These are phyloP conservation scores for Amanita pseudoporphyria DNA, from an alignment of 768 basidiomycete genomes.

Conservation along the genomic window DNA sequence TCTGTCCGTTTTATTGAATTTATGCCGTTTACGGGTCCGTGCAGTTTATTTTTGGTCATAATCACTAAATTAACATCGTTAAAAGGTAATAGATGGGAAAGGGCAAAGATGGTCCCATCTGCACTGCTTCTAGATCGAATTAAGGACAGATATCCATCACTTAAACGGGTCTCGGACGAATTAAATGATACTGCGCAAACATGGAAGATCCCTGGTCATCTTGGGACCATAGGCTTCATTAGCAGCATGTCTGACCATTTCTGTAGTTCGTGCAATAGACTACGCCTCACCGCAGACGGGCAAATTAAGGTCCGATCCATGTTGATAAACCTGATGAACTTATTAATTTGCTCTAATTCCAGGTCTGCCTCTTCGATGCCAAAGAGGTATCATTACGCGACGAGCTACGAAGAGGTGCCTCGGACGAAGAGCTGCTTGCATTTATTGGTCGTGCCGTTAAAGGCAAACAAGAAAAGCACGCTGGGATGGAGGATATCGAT, in stretches of 20 bases:
- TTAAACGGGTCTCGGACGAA: slow-evolving; percentile 55
- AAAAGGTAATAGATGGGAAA: slow-evolving; percentile 80
- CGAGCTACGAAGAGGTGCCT: slow-evolving; percentile 52
- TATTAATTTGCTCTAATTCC: slow-evolving; percentile 4
- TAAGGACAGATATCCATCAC: slow-evolving; percentile 32
- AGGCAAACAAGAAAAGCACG: slow-evolving; percentile 74
- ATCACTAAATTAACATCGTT: slow-evolving; percentile 2
- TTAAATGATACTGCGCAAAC: slow-evolving; percentile 75
- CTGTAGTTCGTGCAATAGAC: slow-evolving; percentile 74
- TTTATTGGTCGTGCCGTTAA: slow-evolving; percentile 56
- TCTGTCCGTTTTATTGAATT: slow-evolving; percentile 88
- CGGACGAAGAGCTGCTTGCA: slow-evolving; percentile 50
- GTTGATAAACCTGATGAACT: neutral
- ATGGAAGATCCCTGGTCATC: slow-evolving; percentile 63
- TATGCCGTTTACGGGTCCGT: slow-evolving; percentile 82
- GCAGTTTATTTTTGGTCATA: neutral
- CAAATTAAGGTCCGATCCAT: slow-evolving; percentile 60
- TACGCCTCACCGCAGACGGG: slow-evolving; percentile 84
- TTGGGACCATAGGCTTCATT: slow-evolving; percentile 77
- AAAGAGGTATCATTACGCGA: slow-evolving; percentile 79
- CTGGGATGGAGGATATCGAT: slow-evolving; percentile 76
- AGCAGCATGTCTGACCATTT: slow-evolving; percentile 94
- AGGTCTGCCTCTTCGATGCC: slow-evolving; percentile 86
- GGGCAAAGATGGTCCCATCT: slow-evolving; percentile 74
- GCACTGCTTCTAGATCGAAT: slow-evolving; percentile 49